Base-by-base conservation (phyloP, 768 basidiomycete genomes). In the Dioszegia crocea region DNA sequence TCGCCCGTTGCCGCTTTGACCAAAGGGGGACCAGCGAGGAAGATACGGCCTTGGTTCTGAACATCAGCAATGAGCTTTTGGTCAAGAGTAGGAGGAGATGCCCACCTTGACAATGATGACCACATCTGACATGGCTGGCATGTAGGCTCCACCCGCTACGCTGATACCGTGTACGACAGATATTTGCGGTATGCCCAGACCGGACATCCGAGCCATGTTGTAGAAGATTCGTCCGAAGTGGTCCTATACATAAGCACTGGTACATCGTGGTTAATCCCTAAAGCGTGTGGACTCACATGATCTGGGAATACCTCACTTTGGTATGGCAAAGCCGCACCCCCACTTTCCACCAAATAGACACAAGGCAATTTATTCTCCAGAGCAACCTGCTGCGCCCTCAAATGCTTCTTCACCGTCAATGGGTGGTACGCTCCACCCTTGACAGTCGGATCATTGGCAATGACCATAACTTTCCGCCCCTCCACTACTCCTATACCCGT, bases 221-320 rank as follows among this genome's bases (percentile, higher is more conserved):
- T 92, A 96, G 79, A 97, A 97, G 71, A 96, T 94, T 4, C 92
- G 84, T 3, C 92, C 92, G 67, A 97, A 97, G 73, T 97, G 91
- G 63, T 94, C 88, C 75, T 86, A 48, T 11, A 14, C 19, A 33
- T 56, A 9, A 44, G 40, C 24, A 4, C 4, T 24, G 9, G 26
- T 48, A 43, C 6, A 14, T 6, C 45, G n/a, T n/a, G n/a, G 38
- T 48, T 49, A 12, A 24, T 31, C 19, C 5, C 9, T 17, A 43
- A 19, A 8, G 21, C 21, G 16, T 10, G 14, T 12, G 11, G 51
- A 59, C 65, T 56, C 39, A 71, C 69, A 61, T 64, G 89, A 80
- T 96, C 92, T 4, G 92, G 92, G 76, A 94, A 94, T 12, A 93
- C 85, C 81, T 86, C 91, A 1, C 92, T 89, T 78, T 97, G 92